Base-by-base conservation (phyloP, 78 protist genomes). In the Dictyostelium intermedium region DNA sequence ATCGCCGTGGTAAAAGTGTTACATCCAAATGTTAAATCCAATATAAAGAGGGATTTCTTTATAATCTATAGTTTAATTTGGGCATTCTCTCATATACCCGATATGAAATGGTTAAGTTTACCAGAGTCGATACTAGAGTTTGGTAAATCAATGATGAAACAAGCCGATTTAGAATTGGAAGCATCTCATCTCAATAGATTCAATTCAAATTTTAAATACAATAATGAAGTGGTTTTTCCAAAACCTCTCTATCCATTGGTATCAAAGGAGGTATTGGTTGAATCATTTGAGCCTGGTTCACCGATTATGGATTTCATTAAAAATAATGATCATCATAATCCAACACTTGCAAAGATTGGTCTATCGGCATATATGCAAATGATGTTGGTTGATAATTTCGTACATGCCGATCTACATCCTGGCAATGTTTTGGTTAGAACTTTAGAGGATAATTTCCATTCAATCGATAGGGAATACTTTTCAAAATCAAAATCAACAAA, bases 321-420 rank as follows among this genome's bases (percentile, higher is more conserved):
- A 5, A 69, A 78, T 1, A 89, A 89, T 11, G 73, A 47, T 47
- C 35, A 20, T 0, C 83, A 63, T 84, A 89, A 89, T 11, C 91
- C 84, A 39, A 74, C 76, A 8, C 53, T 95, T 0, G 97, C 97
- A 9, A 41, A 83, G 27, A 91, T 95, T 16, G 97, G 97, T 32
- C 53, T 95, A 61, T 35, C 79, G n/a, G 97, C 91, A 8, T 95
- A 85, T 20, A 37, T 95, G 70, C 80, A 95, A 39, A 95, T 95
- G 97, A 86, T 95, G 93, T 60, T 95, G 32, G 61, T 82, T 35
- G 97, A 95, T 53, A 87, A 95, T 50, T 95, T 95, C 66, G 63
- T 95, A 3, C 97, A 95, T 47, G 93, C 93, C 0, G 97, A 95
- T 74, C 35, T 95, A 23, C 97, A 95, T 56, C 97, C 97, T 27